Evolutionary conservation across 2,329 filamentous ascomycete genomes (phyloP), one percentile per base, ranked within the genome.

Genomic region (Kalaharituber pfeilii): DNA sequence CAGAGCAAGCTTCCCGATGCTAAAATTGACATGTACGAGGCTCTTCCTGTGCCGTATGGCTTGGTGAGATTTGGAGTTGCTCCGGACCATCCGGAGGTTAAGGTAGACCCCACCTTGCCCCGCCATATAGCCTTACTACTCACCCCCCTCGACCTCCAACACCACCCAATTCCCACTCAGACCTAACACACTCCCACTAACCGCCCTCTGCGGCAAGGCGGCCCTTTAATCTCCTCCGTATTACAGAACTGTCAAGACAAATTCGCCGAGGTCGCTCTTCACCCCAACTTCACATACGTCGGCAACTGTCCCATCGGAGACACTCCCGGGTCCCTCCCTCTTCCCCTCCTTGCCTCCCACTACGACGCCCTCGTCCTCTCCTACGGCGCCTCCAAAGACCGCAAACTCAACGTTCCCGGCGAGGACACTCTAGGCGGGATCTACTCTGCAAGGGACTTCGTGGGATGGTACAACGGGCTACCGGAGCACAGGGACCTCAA

Each of bases 51-150:
- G 3, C 91, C 91, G 0, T 98, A 86, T 66, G 91, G 91, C 1
- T 75, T 98, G 53, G 88, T 94, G 50, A 77, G 91, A 53, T 94
- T 91, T 65, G 91, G 91, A 7, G 91, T 98, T 56, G 93, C 91
- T n/a, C 91, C 91, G 4, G 91, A 98, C 67, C 91, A 98, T 69
- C 89, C 91, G 0, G 89, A 98, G 71, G 91, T 98, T 62, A 98
- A 98, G 79, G 86, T 91, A 71, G 57, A 69, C 54, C 24, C 26
- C 15, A 15, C 18, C 47, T 26, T 50, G 15, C 7, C 44, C 2
- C 42, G 9, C 8, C 42, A 18, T n/a, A n/a, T n/a, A n/a, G n/a
- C n/a, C n/a, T n/a, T n/a, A n/a, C n/a, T n/a, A 8, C 42, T 24
- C 22, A 6, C 22, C 47, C 26, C 3, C 47, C 47, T 28, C 44